Base-by-base conservation (phyloP, 1,139 yeast species). In the Oligophagozyma castellii region DNA sequence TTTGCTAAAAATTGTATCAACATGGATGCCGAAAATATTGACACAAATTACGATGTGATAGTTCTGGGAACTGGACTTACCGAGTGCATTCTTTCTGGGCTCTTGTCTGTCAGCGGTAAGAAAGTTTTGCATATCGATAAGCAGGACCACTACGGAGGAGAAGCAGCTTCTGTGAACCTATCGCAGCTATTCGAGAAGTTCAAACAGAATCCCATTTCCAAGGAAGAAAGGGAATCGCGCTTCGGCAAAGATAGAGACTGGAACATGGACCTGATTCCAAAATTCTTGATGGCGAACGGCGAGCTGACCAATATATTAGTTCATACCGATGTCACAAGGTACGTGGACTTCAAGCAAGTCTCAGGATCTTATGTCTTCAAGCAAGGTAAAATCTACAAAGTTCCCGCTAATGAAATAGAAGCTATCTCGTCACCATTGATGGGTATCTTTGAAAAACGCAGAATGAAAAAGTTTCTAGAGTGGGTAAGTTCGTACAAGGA, bases 241-340 rank as follows among this genome's bases (percentile, higher is more conserved):
- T 68, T 74, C 35, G 98, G 98, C 28, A 72, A 93, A 45, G 95
- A 84, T 51, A 70, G 98, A 42, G 98, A 89, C 56, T 89, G 98
- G 96, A 84, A 93, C 56, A 86, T 89, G 33, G 99, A 89, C 53
- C 66, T 89, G 61, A 84, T 89, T 47, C 99, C 99, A 29, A 89
- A 89, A 61, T 89, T 89, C 46, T 65, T 92, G 46, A 92, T 89
- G 98, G 92, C 96, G 34, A 83, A 84, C 48, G 99, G 99, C 23
- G 99, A 89, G 54, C 69, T 89, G 59, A 86, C 96, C 44, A 86
- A 86, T 56, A 92, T 89, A 45, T 69, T 89, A 48, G 89, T 80
- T 22, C 95, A 86, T 55, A 89, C 98, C 15, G 89, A 86, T 46
- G 98, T 89, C 30, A 86, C 96, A 15, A 70, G 95, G 42, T 89